Evolutionary conservation across 176 grass and related monocot genomes (phyloP).

Genomic region (Pontederia paniculata): DNA sequence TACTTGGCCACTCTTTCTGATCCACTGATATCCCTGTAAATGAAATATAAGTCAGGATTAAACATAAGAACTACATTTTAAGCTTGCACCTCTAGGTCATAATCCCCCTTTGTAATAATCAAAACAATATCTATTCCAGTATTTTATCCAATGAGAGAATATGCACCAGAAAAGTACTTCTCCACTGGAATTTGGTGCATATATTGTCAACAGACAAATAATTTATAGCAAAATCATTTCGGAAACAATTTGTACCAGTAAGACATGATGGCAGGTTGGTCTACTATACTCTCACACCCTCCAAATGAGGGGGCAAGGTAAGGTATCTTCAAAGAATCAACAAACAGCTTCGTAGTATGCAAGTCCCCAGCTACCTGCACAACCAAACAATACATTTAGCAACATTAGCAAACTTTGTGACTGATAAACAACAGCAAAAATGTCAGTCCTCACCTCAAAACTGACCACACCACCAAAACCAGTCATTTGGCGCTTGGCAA

Average conservation of each 20-base stretch:
- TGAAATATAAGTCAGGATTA: not conserved
- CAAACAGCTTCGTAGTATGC: constrained; percentile 56
- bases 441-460: constrained; percentile 57
- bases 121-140: no score
- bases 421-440: not conserved
- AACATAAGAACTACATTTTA: not conserved
- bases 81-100: no score
- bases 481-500: constrained; percentile 92
- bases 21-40: constrained; percentile 10
- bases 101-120: no score
- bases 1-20: constrained; percentile 61
- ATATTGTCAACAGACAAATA: not conserved
- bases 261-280: constrained; percentile 98
- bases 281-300: constrained; percentile 88
- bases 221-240: not conserved
- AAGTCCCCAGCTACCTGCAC: constrained; percentile 44
- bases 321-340: constrained; percentile 92
- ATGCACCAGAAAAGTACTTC: no score
- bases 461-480: constrained; percentile 96
- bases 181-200: no score
- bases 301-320: constrained; percentile 91
- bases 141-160: no score
- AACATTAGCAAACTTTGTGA: no score
- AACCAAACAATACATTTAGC: not conserved
- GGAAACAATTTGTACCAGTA: constrained; percentile 48